Conservation (phyloP, 495 filamentous ascomycete genomes). For the Extremus antarcticus region DNA sequence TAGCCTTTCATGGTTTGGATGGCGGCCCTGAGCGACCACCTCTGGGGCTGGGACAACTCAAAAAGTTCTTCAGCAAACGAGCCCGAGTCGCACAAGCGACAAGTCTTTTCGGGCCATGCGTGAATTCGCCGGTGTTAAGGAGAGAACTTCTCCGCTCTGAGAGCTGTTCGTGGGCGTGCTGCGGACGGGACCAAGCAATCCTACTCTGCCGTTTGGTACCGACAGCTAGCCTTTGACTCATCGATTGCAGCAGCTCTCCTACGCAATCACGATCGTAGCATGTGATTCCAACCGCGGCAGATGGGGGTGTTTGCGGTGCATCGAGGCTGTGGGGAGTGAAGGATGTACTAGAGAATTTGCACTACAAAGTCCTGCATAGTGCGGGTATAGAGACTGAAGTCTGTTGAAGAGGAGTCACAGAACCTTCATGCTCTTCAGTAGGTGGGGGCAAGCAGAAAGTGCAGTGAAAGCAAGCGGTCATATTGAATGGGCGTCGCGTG, state of each 20-base stretch:
- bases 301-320: background rate
- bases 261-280: background rate
- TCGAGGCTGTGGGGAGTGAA: no score
- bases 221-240: background rate
- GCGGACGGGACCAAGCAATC: background rate
- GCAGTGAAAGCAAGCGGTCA: background rate
- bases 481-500: no score
- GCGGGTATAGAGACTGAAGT: no score
- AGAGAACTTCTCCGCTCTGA: background rate
- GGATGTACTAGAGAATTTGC: no score
- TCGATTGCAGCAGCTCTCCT: background rate
- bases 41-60: no score
- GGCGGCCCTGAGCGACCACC: no score
- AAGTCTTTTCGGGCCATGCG: no score
- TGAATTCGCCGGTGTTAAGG: background rate
- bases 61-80: no score
- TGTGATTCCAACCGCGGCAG: background rate
- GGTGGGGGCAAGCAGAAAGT: no score
- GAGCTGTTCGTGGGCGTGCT: background rate
- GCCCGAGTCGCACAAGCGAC: background rate
- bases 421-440: no score
- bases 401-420: no score
- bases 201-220: background rate
- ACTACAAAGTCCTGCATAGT: background rate
- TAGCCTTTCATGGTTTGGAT: no score